Evolutionary conservation across 208 protist species (phyloP), one percentile per base, ranked within the genome.

Genomic region (Wallacemonas sp.): DNA sequence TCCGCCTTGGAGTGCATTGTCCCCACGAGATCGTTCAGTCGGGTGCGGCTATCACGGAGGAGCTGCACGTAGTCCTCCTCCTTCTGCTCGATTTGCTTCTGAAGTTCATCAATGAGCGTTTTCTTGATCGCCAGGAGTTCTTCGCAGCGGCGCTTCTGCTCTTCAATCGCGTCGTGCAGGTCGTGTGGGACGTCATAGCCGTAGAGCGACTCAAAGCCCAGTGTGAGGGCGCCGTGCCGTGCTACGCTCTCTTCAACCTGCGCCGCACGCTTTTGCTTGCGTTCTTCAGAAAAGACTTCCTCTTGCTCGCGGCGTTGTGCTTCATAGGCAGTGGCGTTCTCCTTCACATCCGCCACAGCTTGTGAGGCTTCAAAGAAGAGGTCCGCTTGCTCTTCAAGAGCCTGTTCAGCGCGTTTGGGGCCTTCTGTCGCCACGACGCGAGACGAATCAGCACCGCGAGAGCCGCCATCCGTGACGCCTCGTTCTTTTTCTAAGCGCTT

Each of bases 11-110:
- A 56, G 38, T 84, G 80, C 94, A 98, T 98, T 14, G 80, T 80
- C 9, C 58, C 68, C 38, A 98, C 60, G 1, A 98, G 77, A 3
- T 64, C 53, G 61, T 94, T 90, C 19, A 97, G 80, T 59, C 96
- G 86, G 22, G 82, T 80, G 12, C 80, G 74, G 65, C 97, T 94
- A 22, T 77, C 66, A 24, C 79, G 75, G 5, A 98, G 79, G 22
- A 86, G 68, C 31, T 78, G 70, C 42, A 98, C 93, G 72, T 98
- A 98, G 53, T 97, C 92, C 42, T 91, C 81, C 67, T 98, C 95
- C 30, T 94, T 90, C 22, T 88, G 51, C 60, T 90, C 83, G 38
- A 98, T 66, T 66, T 97, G 84, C 27, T 19, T 36, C 22, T 82
- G 74, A 49, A 98, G 72, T 53, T 94, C 83, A 0, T 46, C 33